Evolutionary conservation across 495 filamentous ascomycete genomes (phyloP), one percentile per base, ranked within the genome.

Genomic region (Penicillium canariense): DNA sequence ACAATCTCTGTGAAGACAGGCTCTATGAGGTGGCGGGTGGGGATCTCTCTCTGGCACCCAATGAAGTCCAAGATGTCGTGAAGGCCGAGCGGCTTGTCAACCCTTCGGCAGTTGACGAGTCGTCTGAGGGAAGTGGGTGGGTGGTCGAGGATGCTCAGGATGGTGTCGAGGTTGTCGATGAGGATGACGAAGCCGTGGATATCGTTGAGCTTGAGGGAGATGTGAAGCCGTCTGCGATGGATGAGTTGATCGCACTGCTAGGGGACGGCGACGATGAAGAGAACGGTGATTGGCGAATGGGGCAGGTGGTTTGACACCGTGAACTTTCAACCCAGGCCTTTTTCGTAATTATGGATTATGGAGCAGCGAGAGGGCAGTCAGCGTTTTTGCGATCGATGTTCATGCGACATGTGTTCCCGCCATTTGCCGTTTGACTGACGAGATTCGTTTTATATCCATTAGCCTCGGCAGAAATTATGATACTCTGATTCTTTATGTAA

Each of bases 151-250:
- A 31, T 47, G 15, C 9, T 20, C 31, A 50, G 15, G 47, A 30
- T 11, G 11, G 5, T 10, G 25, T 40, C 25, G 10, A 52, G 7
- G 31, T 30, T 25, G 17, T 2, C 1, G 22, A 39, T 9, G 44
- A 46, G 18, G 39, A 48, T 9, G 38, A 27, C 7, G 39, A 45
- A 8, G 36, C 30, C 20, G 26, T 59, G 28, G 56, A 73, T 9
- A 58, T 73, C 5, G 45, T 69, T 2, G 68, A 76, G 43, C 52
- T 64, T 23, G 59, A 67, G 31, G 53, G 45, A 9, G 59, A 59
- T 45, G 9, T 72, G 25, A 59, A 73, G 56, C 59, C 65, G 2
- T 59, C 49, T 20, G 63, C 65, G n/a, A 39, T 70, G 17, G 67
- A 72, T 23, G 6, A 14, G 17, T 17, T 58, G 22, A 34, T 58